phyloP scores from a whole-genome alignment of 352 stramenopile species.

The Phytopythium chamaehyphon region DNA sequence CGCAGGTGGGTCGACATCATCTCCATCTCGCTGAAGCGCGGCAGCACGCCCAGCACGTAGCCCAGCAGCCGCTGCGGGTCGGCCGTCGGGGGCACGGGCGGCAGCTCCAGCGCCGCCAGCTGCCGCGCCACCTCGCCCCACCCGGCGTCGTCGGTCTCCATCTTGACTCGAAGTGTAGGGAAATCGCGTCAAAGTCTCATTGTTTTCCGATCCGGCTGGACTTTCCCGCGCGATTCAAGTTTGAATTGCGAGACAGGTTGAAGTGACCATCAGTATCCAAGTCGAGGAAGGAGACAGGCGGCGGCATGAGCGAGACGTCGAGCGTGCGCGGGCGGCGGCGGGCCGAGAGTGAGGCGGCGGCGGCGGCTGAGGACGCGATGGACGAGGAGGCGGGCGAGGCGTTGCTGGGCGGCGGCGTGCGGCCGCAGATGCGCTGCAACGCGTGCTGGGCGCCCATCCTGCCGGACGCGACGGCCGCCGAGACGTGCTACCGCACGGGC shows the following conservation, averaged over 20 bases:
- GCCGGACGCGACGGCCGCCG: conserved; percentile 49
- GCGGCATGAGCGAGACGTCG: conserved; percentile 71
- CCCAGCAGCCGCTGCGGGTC: conserved; percentile 70
- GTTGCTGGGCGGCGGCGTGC: conserved; percentile 22
- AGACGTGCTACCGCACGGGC: conserved; percentile 75
- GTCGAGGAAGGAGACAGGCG: conserved; percentile 47
- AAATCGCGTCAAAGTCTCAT: neutral
- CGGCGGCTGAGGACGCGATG: conserved; percentile 45
- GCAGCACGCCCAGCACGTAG: conserved; percentile 73
- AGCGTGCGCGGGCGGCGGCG: conserved; percentile 45
- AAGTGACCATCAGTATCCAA: conserved; percentile 49
- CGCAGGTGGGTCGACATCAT: conserved; percentile 72
- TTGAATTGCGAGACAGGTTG: conserved; percentile 29
- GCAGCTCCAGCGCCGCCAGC: conserved; percentile 45
- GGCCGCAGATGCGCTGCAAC: conserved; percentile 70
- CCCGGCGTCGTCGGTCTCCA: conserved; percentile 16
- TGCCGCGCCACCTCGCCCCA: conserved; percentile 62
- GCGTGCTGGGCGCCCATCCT: conserved; percentile 73
- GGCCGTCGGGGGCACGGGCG: conserved; percentile 59
- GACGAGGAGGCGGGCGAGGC: conserved; percentile 25
- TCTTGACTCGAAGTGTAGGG: neutral
- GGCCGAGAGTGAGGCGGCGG: conserved; percentile 11
- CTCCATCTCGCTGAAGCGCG: conserved; percentile 82
- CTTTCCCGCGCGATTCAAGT: conserved; percentile 9
- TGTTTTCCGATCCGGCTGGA: neutral